Conservation (phyloP, 1,284 basidiomycete genomes). For the Microbotryum silenes-acaulis region DNA sequence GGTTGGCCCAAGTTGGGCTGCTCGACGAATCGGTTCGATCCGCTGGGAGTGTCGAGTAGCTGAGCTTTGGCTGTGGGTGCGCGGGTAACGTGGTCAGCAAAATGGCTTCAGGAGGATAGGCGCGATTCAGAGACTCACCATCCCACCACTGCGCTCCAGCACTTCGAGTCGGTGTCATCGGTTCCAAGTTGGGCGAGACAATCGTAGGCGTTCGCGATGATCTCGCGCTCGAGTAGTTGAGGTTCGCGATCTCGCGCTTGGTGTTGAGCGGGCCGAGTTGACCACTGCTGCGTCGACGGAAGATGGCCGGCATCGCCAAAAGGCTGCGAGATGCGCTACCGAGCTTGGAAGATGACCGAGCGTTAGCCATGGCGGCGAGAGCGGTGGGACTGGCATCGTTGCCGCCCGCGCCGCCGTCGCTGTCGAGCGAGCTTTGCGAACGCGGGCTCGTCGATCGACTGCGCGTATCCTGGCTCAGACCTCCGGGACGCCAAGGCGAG, state of each 20-base stretch:
- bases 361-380: too few relatives aligned
- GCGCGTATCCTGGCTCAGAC: too few relatives aligned
- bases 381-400: too few relatives aligned
- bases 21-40: constrained; percentile 14
- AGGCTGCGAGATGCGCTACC: too few relatives aligned
- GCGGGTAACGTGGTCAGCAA: background rate
- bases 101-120: background rate
- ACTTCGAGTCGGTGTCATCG: constrained; percentile 32
- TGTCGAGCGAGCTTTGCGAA: too few relatives aligned
- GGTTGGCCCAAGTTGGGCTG: constrained; percentile 20
- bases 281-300: constrained; percentile 32
- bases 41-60: constrained; percentile 26
- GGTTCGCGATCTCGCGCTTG: too few relatives aligned
- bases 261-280: constrained; percentile 19
- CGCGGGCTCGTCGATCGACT: too few relatives aligned
- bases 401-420: too few relatives aligned
- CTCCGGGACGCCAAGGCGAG: constrained; percentile 9
- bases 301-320: constrained; percentile 15
- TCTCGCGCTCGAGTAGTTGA: constrained; percentile 13
- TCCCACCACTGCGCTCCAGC: constrained; percentile 13
- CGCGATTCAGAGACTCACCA: constrained; percentile 6
- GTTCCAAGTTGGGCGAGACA: constrained; percentile 7
- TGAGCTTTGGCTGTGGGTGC: constrained; percentile 16
- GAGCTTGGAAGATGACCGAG: too few relatives aligned
- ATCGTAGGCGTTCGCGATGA: too few relatives aligned